Percentiles rank a stretch among this genome's conserved stretches.
These are phyloP conservation scores for Luffa aegyptiaca DNA, from an alignment of 306 rosid species.

Conservation along the genomic window DNA sequence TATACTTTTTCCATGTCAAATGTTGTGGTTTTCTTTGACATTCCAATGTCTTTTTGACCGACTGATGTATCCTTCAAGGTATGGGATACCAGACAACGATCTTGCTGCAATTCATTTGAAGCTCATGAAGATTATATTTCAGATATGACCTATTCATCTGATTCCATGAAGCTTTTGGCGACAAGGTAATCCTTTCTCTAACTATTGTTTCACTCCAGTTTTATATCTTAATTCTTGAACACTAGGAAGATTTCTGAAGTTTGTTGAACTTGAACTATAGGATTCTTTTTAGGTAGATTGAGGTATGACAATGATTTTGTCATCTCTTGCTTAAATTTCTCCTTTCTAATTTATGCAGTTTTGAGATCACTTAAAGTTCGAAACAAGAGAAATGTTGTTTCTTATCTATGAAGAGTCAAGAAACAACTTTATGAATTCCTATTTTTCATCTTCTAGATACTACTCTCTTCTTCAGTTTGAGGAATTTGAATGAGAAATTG, in stretches of 20 bases:
- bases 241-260: neutral
- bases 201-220: neutral
- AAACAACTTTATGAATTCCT: neutral
- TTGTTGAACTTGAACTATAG: neutral
- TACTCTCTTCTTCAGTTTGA: neutral
- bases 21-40: neutral
- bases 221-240: neutral
- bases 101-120: constrained; percentile 65
- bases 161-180: constrained; percentile 64
- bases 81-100: constrained; percentile 83
- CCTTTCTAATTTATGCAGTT: neutral
- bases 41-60: neutral
- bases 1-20: neutral
- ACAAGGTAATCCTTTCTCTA: constrained; percentile 49
- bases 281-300: neutral
- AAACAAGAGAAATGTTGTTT: neutral
- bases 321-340: neutral
- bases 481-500: neutral
- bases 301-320: neutral
- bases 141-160: constrained; percentile 69
- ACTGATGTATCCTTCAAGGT: constrained; percentile 29
- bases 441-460: neutral
- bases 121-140: constrained; percentile 73
- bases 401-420: neutral
- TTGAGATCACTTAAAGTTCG: neutral